Evolutionary conservation across 2,329 filamentous ascomycete genomes (phyloP), one percentile per base, ranked within the genome.

Genomic region (Microthyrium microscopicum): DNA sequence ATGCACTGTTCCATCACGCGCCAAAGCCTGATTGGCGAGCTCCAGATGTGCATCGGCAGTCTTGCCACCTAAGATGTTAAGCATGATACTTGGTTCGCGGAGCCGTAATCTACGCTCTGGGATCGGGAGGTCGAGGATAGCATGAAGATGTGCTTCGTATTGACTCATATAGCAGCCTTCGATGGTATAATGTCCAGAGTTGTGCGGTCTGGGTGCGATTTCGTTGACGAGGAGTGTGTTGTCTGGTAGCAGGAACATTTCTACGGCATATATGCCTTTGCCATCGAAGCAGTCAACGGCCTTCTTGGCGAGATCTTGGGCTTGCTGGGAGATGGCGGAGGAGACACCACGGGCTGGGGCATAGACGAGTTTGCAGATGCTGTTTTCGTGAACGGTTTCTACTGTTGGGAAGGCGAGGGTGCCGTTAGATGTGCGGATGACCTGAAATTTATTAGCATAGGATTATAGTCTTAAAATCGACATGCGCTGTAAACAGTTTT

Each of bases 141-240:
- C 74, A 39, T 77, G 72, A 7, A 95, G 70, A 50, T 98, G 85
- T 2, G 83, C 79, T 52, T 89, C 83, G 56, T 82, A 98, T 55
- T 98, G 89, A 1, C 84, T 93, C 39, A 87, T 71, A 0, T 76
- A 74, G 31, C 89, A 82, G 4, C 82, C 81, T 59, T 98, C 87
- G 42, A 95, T 95, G 3, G 81, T 92, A 57, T 85, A 87, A 56
- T 95, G 89, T 1, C 89, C 89, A 0, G 82, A 91, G 60, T 94
- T 94, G 58, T 94, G 85, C 32, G 72, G 70, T 25, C 82, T 67
- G 9, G 81, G 82, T 0, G 82, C 82, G 41, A 91, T 77, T 56
- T 93, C 84, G 54, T 92, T 93, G 45, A 94, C 68, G 37, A 91
- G 58, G 2, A 93, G 64, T 2, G 61, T 61, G 38, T 66, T 72